Evolutionary conservation across 2,329 filamentous ascomycete genomes (phyloP).

Genomic region (Hypoxylon sp.): DNA sequence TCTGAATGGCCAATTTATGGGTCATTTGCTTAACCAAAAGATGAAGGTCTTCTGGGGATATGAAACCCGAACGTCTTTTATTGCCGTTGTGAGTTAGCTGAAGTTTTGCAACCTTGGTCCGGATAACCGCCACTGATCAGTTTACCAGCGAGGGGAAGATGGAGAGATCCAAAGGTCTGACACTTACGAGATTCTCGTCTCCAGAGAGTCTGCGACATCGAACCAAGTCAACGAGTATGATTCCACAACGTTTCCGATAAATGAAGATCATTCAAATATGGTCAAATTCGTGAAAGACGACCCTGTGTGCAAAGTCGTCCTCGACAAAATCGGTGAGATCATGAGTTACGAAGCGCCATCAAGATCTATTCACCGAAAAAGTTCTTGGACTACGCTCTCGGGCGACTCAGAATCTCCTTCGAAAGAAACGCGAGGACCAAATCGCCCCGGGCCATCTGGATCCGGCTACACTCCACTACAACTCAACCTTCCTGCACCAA

Average conservation of each 20-base stretch:
- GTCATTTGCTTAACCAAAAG: neutral
- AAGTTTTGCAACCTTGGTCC: neutral
- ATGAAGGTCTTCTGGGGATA: constrained; percentile 13
- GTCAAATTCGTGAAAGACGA: constrained; percentile 7
- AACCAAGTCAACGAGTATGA: neutral
- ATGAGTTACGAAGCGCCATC: neutral
- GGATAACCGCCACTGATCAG: neutral
- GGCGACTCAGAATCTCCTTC: neutral
- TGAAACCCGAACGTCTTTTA: constrained; percentile 6
- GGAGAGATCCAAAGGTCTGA: neutral
- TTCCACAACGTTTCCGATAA: constrained; percentile 1
- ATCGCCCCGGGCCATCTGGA: neutral
- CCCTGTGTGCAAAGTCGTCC: neutral
- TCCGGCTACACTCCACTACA: neutral
- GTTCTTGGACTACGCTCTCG: neutral
- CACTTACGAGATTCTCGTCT: constrained; percentile 3
- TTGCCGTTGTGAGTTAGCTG: neutral
- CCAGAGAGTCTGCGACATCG: neutral
- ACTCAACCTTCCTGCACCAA: neutral
- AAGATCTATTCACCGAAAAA: neutral
- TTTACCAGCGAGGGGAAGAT: neutral
- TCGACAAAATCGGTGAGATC: neutral
- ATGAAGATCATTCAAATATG: constrained; percentile 12
- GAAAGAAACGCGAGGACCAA: neutral
- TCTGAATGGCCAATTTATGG: neutral